A percentile compares a stretch with the other conserved stretches of the same genome.
Evolutionary conservation across 192 early-diverging fungal species (phyloP).

Genomic region (Backusella liffmaniae): DNA sequence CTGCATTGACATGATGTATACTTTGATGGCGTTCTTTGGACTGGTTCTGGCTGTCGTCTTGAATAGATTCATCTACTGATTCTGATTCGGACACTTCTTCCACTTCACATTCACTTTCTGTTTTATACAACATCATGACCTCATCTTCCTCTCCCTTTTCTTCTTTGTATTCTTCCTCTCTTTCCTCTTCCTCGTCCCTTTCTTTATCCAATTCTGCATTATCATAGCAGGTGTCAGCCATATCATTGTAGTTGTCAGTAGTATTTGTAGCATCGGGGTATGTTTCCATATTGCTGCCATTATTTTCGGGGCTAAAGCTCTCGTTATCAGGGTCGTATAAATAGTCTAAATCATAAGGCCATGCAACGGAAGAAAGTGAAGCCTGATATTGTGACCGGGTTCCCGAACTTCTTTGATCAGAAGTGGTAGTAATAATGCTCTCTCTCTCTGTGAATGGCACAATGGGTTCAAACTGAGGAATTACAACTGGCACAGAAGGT

Average conservation of each 20-base stretch:
- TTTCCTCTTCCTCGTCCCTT: background rate
- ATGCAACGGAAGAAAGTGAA: background rate
- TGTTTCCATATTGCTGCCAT: background rate
- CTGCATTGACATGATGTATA: background rate
- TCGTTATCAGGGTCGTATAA: background rate
- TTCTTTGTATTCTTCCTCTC: background rate
- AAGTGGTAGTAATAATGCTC: background rate
- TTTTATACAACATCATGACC: background rate
- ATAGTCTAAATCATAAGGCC: background rate
- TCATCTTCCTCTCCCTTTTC: background rate
- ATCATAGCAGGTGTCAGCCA: background rate
- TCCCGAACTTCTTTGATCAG: background rate
- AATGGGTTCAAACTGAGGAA: background rate
- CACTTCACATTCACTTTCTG: background rate
- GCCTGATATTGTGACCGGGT: background rate
- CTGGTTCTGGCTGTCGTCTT: background rate
- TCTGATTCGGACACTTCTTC: background rate
- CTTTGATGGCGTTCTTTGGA: background rate
- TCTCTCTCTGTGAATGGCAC: background rate
- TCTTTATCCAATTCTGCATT: background rate
- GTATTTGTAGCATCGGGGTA: background rate
- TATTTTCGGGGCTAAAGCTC: background rate
- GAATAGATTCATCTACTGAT: background rate
- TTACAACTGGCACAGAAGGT: background rate
- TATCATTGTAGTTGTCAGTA: background rate